Conservation (phyloP, 2,329 filamentous ascomycete genomes). For the Colletotrichum lini region DNA sequence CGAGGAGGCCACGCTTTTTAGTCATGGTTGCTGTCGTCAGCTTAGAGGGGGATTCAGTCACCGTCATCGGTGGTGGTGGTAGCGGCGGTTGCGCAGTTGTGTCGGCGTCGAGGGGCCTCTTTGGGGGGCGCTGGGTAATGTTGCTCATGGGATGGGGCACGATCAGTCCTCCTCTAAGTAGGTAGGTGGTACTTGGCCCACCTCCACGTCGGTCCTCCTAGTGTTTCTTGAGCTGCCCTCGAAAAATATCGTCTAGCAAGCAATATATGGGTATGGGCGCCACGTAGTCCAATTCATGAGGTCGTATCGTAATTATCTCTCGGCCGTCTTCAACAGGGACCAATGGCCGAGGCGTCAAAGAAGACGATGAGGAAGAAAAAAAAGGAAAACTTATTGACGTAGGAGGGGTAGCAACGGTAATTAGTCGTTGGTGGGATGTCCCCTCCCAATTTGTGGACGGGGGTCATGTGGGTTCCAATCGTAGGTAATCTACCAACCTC, state of each 20-base stretch:
- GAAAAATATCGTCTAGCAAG: background rate
- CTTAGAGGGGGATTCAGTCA: constrained; percentile 34
- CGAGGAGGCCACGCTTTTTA: constrained; percentile 60
- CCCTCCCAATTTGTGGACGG: constrained; percentile 8
- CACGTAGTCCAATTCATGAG: background rate
- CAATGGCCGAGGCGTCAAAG: constrained; percentile 23
- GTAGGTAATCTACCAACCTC: background rate
- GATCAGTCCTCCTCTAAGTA: too few species aligned
- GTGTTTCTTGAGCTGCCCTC: background rate
- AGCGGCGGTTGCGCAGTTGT: background rate
- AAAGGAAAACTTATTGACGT: constrained; percentile 29
- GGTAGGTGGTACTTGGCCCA: background rate
- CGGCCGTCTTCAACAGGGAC: constrained; percentile 9
- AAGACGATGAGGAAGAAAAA: constrained; percentile 2
- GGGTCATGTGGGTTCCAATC: background rate
- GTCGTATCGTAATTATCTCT: background rate
- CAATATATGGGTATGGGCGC: background rate
- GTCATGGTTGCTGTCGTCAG: constrained; percentile 45
- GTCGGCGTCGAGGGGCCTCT: constrained; percentile 26
- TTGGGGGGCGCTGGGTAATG: constrained; percentile 21
- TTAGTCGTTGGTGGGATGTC: constrained; percentile 35
- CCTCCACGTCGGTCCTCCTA: background rate
- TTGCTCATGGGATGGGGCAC: constrained; percentile 32
- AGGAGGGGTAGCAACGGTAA: constrained; percentile 35
- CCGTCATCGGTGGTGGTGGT: background rate